A percentile compares a stretch with the other conserved stretches of the same genome.
These are phyloP conservation scores for Coelastrella sp. DNA, from an alignment of 139 green algal genomes.

Conservation along the genomic window DNA sequence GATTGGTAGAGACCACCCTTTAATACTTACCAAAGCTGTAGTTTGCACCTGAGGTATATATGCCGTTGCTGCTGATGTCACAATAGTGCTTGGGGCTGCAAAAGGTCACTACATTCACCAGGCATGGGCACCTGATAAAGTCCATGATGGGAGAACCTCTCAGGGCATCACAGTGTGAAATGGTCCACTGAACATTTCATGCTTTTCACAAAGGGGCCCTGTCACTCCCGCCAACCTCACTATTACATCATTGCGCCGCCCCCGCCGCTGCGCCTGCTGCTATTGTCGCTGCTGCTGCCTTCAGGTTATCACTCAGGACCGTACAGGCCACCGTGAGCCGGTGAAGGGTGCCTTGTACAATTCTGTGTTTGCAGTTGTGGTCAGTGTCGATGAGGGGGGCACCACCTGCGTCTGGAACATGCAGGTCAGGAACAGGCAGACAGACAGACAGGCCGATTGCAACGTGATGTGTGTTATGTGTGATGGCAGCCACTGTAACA, in stretches of 20 bases:
- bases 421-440: conserved; percentile 24
- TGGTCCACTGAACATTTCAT: background rate
- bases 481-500: background rate
- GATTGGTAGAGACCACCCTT: too few species aligned
- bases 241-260: too few species aligned
- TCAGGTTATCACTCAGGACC: conserved; percentile 60
- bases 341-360: conserved; percentile 75
- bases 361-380: conserved; percentile 71
- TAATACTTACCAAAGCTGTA: background rate
- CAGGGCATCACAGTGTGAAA: too few species aligned
- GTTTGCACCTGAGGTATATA: background rate
- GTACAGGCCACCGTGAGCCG: conserved; percentile 65
- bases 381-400: conserved; percentile 79
- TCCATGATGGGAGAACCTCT: too few species aligned
- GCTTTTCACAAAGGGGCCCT: background rate
- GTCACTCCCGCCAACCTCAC: background rate
- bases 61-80: background rate
- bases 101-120: too few species aligned
- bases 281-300: background rate
- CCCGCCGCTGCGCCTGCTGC: background rate
- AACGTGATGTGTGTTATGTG: background rate
- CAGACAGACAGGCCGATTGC: background rate
- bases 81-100: too few species aligned
- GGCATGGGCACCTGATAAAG: background rate
- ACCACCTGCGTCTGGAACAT: conserved; percentile 84